Evolutionary conservation across 805 yeast species (phyloP).

Genomic region (Ogataea methanolica): DNA sequence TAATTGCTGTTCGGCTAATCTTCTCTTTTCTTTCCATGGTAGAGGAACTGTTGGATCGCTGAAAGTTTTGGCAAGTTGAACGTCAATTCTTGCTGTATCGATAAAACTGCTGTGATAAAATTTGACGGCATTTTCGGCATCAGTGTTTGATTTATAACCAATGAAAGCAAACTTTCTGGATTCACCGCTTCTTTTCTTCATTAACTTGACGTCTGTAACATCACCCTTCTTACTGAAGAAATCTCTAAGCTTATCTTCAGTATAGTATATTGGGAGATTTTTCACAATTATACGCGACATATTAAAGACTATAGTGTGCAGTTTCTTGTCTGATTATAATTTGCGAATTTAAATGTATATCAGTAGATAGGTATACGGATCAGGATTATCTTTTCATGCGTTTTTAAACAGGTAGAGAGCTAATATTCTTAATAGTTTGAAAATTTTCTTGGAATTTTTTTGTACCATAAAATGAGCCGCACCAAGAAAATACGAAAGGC

Average conservation of each 20-base stretch:
- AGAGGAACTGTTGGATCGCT: conserved; percentile 79
- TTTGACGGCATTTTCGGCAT: conserved; percentile 73
- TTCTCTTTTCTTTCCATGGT: conserved; percentile 51
- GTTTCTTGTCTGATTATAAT: background rate
- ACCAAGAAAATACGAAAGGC: too few species aligned
- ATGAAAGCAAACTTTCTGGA: conserved; percentile 91
- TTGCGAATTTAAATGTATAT: background rate
- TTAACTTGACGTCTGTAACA: conserved; percentile 84
- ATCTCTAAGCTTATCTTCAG: conserved; percentile 65
- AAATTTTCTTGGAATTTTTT: too few species aligned
- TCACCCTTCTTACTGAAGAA: conserved; percentile 54
- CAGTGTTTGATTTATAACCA: conserved; percentile 70
- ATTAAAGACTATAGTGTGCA: background rate
- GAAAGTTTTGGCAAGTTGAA: conserved; percentile 78
- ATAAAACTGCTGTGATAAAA: conserved; percentile 76
- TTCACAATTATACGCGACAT: conserved; percentile 90
- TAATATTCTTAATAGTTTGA: too few species aligned
- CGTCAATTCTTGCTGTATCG: conserved; percentile 77
- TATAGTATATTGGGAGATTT: conserved; percentile 74
- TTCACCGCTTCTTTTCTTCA: conserved; percentile 77
- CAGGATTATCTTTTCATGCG: background rate
- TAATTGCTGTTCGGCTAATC: conserved; percentile 46
- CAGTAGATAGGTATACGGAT: background rate
- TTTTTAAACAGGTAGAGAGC: too few species aligned
- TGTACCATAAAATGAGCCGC: background rate